These are phyloP conservation scores for Cladosporium sp. DNA, from an alignment of 2,329 filamentous ascomycete species.

Conservation along the genomic window DNA sequence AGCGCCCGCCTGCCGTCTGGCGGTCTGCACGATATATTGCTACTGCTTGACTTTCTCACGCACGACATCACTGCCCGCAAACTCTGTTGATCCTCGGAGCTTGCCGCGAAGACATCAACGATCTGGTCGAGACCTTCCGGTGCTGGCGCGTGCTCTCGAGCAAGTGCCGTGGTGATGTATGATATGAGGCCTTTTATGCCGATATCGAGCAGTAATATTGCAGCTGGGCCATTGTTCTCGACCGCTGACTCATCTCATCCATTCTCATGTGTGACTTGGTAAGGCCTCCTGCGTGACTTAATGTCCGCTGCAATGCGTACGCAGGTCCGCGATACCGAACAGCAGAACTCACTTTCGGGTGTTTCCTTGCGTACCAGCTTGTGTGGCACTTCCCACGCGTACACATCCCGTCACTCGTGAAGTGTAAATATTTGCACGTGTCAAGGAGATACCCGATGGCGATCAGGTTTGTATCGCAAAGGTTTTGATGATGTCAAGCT, in stretches of 20 bases:
- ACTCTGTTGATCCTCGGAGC: constrained; percentile 14
- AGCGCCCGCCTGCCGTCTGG: constrained; percentile 11
- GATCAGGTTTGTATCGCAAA: background rate
- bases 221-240: background rate
- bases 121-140: background rate
- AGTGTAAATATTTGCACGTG: background rate
- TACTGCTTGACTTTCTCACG: background rate
- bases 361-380: background rate
- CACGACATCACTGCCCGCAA: constrained; percentile 14
- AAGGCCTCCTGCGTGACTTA: constrained; percentile 12
- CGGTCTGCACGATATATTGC: constrained; percentile 21
- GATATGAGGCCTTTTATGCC: background rate
- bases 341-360: background rate
- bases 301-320: constrained; percentile 1
- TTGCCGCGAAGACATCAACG: background rate
- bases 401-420: background rate
- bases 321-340: constrained; percentile 2
- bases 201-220: background rate
- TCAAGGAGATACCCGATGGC: background rate
- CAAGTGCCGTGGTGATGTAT: background rate
- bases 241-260: constrained; percentile 11
- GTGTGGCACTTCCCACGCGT: background rate
- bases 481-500: background rate
- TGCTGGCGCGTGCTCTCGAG: background rate
- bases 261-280: background rate